Evolutionary conservation across 2,329 filamentous ascomycete species (phyloP).

Genomic region (Alternaria dauci): DNA sequence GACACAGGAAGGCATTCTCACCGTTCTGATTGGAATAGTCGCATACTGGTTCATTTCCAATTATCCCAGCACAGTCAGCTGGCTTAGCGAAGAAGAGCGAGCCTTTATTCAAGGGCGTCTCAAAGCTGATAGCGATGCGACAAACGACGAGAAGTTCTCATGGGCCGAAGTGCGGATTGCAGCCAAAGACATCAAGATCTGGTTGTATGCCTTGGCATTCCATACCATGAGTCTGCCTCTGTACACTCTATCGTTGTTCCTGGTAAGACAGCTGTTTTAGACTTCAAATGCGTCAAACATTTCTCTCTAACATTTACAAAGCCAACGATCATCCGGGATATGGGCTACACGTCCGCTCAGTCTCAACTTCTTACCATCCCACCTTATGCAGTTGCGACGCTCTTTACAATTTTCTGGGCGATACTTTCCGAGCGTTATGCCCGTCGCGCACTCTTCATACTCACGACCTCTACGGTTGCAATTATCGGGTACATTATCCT

Average conservation of each 20-base stretch:
- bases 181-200: slow-evolving; percentile 56
- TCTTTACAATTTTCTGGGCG: slow-evolving; percentile 49
- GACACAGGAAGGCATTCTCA: slow-evolving; percentile 47
- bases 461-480: slow-evolving; percentile 40
- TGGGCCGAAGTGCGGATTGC: slow-evolving; percentile 73
- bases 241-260: slow-evolving; percentile 50
- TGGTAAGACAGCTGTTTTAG: slow-evolving; percentile 39
- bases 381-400: slow-evolving; percentile 52
- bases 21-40: slow-evolving; percentile 43
- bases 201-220: slow-evolving; percentile 73
- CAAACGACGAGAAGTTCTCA: slow-evolving; percentile 71
- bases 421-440: slow-evolving; percentile 43
- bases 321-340: slow-evolving; percentile 61
- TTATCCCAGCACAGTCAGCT: slow-evolving; percentile 67
- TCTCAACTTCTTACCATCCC: slow-evolving; percentile 59
- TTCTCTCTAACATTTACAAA: slow-evolving; percentile 44
- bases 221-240: slow-evolving; percentile 72
- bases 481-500: slow-evolving; percentile 53
- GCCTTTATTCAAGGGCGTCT: slow-evolving; percentile 69
- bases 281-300: no score
- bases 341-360: slow-evolving; percentile 54
- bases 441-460: slow-evolving; percentile 48
- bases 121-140: slow-evolving; percentile 73
- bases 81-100: slow-evolving; percentile 63
- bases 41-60: slow-evolving; percentile 70